Conservation (phyloP, 2,329 filamentous ascomycete genomes). For the Cordyceps cateniannulata region DNA sequence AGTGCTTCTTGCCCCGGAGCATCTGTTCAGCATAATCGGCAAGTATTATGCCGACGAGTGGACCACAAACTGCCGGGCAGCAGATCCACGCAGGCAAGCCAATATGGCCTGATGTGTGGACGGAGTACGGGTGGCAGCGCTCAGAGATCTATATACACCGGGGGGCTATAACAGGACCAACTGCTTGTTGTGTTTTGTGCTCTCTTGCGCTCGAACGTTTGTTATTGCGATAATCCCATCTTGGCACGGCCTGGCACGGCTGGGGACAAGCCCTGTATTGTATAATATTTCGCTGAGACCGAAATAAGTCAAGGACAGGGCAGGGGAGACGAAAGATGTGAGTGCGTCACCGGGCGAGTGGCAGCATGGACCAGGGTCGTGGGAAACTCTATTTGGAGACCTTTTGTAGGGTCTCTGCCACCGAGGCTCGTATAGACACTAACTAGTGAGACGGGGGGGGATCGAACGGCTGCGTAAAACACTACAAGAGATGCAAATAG, state of each 20-base stretch:
- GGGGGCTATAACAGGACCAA: not conserved
- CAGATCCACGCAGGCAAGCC: not conserved
- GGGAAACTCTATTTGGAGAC: not conserved
- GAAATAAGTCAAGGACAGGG: not conserved
- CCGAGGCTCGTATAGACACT: not conserved
- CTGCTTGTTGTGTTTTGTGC: no score
- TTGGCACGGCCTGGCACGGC: no score
- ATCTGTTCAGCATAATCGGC: not conserved
- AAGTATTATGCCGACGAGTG: not conserved
- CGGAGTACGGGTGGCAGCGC: not conserved
- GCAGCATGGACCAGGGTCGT: not conserved
- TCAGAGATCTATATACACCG: not conserved
- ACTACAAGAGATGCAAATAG: not conserved
- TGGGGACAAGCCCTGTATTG: no score
- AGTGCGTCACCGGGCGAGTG: not conserved
- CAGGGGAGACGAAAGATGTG: not conserved
- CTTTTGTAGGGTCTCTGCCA: not conserved
- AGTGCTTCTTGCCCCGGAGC: not conserved
- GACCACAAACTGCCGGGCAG: not conserved
- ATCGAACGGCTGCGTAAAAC: no score
- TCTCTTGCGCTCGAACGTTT: no score
- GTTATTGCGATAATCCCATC: no score
- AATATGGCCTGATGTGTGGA: slow-evolving; percentile 4
- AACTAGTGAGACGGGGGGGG: not conserved
- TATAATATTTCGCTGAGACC: not conserved